phyloP scores from a whole-genome alignment of 108 stramenopile genomes.

The Pseudonitzschia pungens region DNA sequence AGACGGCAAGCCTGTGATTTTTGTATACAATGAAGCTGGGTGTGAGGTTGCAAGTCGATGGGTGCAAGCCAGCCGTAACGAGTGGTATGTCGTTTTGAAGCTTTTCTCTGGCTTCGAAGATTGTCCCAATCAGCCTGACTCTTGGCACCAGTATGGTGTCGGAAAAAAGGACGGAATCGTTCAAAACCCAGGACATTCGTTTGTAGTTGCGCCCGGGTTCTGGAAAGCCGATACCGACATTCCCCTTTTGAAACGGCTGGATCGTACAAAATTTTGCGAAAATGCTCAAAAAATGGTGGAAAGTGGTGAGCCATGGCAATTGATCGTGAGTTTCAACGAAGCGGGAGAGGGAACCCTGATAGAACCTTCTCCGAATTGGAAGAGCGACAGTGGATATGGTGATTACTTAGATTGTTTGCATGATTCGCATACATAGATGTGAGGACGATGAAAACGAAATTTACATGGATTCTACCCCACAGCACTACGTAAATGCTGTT shows the following conservation, averaged over 20 bases:
- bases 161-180: constrained; percentile 21
- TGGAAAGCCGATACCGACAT: constrained; percentile 29
- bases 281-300: constrained; percentile 32
- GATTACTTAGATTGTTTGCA: constrained; percentile 45
- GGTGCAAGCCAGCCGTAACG: constrained; percentile 30
- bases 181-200: constrained; percentile 22
- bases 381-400: constrained; percentile 39
- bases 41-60: constrained; percentile 37
- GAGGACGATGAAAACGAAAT: background rate
- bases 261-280: constrained; percentile 13
- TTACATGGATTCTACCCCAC: too few relatives aligned
- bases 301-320: constrained; percentile 36
- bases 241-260: constrained; percentile 12
- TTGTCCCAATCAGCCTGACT: constrained; percentile 36
- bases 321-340: constrained; percentile 44
- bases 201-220: constrained; percentile 39
- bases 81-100: constrained; percentile 42
- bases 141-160: constrained; percentile 39
- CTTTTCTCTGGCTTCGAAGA: constrained; percentile 25
- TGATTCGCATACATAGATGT: background rate
- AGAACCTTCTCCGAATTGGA: constrained; percentile 32
- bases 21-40: constrained; percentile 34
- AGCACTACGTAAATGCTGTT: too few relatives aligned
- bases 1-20: constrained; percentile 43
- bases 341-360: constrained; percentile 38